Conservation (phyloP, 2,329 filamentous ascomycete genomes). For the Botryotinia globosa region DNA sequence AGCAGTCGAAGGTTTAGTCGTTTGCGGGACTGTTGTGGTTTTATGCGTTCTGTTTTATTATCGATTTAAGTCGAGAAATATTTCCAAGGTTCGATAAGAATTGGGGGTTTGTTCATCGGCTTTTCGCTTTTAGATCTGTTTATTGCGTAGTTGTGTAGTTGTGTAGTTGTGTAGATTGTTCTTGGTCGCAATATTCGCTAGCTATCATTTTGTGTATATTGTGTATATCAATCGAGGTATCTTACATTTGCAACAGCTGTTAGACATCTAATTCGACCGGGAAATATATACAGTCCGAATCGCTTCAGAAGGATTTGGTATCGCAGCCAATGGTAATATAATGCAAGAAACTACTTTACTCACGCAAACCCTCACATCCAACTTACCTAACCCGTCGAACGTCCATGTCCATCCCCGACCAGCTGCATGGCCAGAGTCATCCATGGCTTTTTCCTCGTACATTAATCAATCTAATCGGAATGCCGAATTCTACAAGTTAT, state of each 20-base stretch:
- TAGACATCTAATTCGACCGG: neutral
- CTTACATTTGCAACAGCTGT: too few relatives aligned
- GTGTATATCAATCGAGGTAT: too few relatives aligned
- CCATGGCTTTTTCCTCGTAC: neutral
- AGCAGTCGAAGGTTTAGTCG: neutral
- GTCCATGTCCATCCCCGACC: neutral
- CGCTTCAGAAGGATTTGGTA: rapidly evolving
- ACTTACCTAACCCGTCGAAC: neutral
- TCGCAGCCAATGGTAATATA: too few relatives aligned
- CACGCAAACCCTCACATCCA: neutral
- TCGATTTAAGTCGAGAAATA: neutral
- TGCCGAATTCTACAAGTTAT: neutral
- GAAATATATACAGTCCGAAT: neutral
- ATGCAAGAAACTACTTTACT: neutral
- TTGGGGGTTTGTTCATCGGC: neutral
- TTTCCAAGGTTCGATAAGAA: too few relatives aligned
- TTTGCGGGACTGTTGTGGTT: neutral
- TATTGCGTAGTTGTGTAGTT: neutral
- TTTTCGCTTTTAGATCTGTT: neutral
- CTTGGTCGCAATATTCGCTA: neutral
- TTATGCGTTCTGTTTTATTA: neutral
- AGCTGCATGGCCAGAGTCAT: neutral
- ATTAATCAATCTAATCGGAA: neutral
- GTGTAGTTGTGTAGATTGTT: neutral
- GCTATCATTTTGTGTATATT: too few relatives aligned